A percentile compares a stretch with the other conserved stretches of the same genome.
These are phyloP conservation scores for Talaromyces sp. DNA, from an alignment of 2,329 filamentous ascomycete species.

Conservation along the genomic window DNA sequence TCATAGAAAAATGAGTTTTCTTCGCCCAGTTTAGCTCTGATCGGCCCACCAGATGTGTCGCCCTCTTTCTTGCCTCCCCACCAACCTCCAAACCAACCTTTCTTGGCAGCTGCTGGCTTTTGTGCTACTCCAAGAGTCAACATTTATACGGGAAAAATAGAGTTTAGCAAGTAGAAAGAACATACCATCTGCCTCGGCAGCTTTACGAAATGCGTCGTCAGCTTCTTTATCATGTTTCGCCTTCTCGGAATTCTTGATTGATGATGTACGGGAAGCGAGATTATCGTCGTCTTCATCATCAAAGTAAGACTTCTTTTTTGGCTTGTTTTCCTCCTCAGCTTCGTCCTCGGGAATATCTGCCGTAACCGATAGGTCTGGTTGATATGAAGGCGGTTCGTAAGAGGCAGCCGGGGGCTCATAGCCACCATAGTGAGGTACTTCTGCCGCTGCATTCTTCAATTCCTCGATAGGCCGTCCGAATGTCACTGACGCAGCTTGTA, in stretches of 20 bases:
- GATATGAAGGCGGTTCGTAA: slow-evolving; percentile 37
- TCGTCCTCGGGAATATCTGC: slow-evolving; percentile 47
- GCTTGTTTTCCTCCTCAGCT: slow-evolving; percentile 53
- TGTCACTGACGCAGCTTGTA: slow-evolving; percentile 20
- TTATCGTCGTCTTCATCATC: slow-evolving; percentile 74
- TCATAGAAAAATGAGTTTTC: slow-evolving; percentile 92
- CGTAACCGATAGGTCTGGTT: slow-evolving; percentile 27
- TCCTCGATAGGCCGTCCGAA: slow-evolving; percentile 20
- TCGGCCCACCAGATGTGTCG: slow-evolving; percentile 56
- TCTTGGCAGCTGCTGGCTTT: slow-evolving; percentile 34
- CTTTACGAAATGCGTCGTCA: slow-evolving; percentile 78
- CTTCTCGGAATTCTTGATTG: slow-evolving; percentile 56
- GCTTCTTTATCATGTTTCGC: slow-evolving; percentile 71
- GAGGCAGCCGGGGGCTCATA: slow-evolving; percentile 28
- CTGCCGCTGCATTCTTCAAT: slow-evolving; percentile 15
- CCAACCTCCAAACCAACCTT: slow-evolving; percentile 80
- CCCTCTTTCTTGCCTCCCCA: slow-evolving; percentile 67
- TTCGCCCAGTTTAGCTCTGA: slow-evolving; percentile 90
- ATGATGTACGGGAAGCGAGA: slow-evolving; percentile 51
- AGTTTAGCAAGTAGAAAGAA: slow-evolving; percentile 2
- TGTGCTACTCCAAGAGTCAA: slow-evolving; percentile 40
- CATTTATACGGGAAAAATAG: slow-evolving; percentile 22
- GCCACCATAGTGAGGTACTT: slow-evolving; percentile 24
- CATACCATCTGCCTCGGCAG: slow-evolving; percentile 65
- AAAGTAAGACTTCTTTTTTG: slow-evolving; percentile 74